Conservation (phyloP, 2,329 filamentous ascomycete species). For the Rutstroemia sp. region DNA sequence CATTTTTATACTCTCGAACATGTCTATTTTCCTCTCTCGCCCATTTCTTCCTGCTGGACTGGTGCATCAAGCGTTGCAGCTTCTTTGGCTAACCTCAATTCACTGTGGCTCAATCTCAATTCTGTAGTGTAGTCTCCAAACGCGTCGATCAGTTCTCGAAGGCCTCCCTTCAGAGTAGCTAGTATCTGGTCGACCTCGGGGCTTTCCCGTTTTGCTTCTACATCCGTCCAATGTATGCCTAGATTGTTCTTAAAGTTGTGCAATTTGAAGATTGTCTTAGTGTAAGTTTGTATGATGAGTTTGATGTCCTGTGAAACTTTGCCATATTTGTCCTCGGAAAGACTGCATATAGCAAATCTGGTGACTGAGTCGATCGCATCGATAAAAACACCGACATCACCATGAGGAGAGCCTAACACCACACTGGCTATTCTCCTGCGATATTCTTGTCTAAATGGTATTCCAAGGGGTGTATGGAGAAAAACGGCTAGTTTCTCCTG, state of each 20-base stretch:
- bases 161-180: conserved; percentile 53
- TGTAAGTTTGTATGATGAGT: conserved; percentile 65
- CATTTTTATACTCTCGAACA: neutral
- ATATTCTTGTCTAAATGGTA: conserved; percentile 64
- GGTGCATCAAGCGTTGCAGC: conserved; percentile 31
- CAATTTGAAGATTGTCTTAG: conserved; percentile 58
- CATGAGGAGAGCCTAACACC: conserved; percentile 67
- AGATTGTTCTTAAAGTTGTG: conserved; percentile 56
- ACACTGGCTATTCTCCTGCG: conserved; percentile 55
- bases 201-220: conserved; percentile 43
- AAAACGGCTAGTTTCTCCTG: conserved; percentile 1
- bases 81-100: conserved; percentile 68
- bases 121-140: conserved; percentile 71
- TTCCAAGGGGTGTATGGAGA: conserved; percentile 49
- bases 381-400: conserved; percentile 58
- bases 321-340: conserved; percentile 76
- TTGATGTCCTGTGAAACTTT: conserved; percentile 80
- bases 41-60: neutral
- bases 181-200: conserved; percentile 67
- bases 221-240: conserved; percentile 72
- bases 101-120: conserved; percentile 60
- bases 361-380: conserved; percentile 66
- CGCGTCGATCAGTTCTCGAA: conserved; percentile 57
- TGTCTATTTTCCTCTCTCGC: conserved; percentile 4
- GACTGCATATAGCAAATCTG: conserved; percentile 61